Evolutionary conservation across 148 eudicot species (phyloP).

Genomic region (Rhododendron henanense): DNA sequence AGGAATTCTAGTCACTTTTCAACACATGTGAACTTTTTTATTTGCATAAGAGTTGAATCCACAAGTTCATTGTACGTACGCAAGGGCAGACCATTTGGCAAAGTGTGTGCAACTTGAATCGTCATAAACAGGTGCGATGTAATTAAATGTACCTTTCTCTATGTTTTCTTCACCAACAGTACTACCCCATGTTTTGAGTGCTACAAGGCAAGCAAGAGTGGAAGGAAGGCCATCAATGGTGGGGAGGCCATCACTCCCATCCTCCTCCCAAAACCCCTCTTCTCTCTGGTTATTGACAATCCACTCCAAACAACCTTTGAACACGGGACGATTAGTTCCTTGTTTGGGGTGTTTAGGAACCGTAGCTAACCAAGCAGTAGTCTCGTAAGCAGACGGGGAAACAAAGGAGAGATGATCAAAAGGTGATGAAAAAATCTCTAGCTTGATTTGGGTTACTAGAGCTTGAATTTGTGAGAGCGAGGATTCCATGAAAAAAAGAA

Average conservation of each 20-base stretch:
- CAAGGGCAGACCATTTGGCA: not conserved
- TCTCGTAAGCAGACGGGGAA: constrained; percentile 29
- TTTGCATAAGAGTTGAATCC: not conserved
- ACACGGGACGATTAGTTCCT: constrained; percentile 2
- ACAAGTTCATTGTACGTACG: not conserved
- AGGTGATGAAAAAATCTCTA: constrained; percentile 14
- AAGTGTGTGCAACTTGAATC: not conserved
- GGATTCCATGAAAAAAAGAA: constrained; percentile 18
- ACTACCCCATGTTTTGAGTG: constrained; percentile 22
- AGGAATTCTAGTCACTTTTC: too few relatives aligned
- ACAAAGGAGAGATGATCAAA: constrained; percentile 17
- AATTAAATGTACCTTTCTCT: constrained; percentile 13
- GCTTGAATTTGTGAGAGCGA: constrained; percentile 15
- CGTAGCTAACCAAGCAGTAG: constrained; percentile 34
- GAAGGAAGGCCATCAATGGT: constrained; percentile 28
- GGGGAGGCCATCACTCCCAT: constrained; percentile 7
- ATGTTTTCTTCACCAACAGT: constrained; percentile 6
- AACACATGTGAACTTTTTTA: not conserved
- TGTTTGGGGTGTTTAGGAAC: not conserved
- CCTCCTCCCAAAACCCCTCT: constrained; percentile 20
- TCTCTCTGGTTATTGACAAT: constrained; percentile 22
- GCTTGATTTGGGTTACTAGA: constrained; percentile 19
- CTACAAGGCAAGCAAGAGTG: constrained; percentile 29
- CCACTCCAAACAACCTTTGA: constrained; percentile 26
- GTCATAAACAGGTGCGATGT: not conserved